These are phyloP conservation scores for Akanthomyces dipterigenus DNA, from an alignment of 2,329 filamentous ascomycete genomes.

Conservation along the genomic window DNA sequence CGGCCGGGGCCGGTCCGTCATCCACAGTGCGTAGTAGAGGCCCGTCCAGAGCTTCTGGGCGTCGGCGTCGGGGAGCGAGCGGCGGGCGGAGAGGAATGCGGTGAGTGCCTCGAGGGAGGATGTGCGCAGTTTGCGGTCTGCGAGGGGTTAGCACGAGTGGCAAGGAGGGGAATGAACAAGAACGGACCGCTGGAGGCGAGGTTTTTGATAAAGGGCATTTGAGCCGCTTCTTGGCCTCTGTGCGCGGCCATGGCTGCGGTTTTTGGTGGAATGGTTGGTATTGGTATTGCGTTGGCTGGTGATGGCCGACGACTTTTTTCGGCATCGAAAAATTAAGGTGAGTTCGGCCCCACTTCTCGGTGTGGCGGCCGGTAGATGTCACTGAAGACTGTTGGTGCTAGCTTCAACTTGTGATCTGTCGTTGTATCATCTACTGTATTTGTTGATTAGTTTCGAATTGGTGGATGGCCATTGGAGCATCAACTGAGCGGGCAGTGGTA, in stretches of 20 bases:
- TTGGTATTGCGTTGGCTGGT: not conserved
- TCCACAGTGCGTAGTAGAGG: conserved; percentile 88
- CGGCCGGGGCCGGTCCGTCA: conserved; percentile 81
- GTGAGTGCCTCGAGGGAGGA: conserved; percentile 70
- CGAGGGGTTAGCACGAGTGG: not conserved
- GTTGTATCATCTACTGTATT: too few species aligned
- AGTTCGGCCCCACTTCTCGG: not conserved
- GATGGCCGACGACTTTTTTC: not conserved
- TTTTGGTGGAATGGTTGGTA: not conserved
- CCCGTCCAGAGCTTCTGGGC: conserved; percentile 90
- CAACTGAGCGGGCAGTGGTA: too few species aligned
- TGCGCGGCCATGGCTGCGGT: conserved; percentile 30
- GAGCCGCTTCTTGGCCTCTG: conserved; percentile 29
- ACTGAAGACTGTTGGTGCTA: not conserved
- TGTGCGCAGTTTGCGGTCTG: conserved; percentile 73
- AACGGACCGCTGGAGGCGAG: conserved; percentile 76
- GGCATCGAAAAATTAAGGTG: conserved; percentile 15
- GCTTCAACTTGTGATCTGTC: too few species aligned
- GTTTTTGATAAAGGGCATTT: conserved; percentile 72
- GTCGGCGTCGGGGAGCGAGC: conserved; percentile 58
- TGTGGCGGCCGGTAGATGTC: not conserved
- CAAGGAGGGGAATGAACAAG: conserved; percentile 9
- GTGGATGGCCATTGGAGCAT: too few species aligned
- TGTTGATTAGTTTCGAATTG: too few species aligned
- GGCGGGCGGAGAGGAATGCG: conserved; percentile 63